Conservation (phyloP, 345 rosid species). For the Clarkia xantiana region DNA sequence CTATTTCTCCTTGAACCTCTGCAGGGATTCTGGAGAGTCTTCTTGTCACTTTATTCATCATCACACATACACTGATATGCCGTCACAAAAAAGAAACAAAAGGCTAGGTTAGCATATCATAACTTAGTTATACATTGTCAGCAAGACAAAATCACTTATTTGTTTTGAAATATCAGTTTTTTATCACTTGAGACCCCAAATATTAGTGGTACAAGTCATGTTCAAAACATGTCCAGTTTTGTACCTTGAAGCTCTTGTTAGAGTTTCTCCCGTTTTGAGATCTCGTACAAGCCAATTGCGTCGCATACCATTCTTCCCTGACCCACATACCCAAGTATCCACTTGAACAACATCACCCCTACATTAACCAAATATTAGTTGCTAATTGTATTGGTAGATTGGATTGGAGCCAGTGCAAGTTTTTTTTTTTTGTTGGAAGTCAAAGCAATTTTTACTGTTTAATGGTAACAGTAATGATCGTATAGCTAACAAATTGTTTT, state of each 20-base stretch:
- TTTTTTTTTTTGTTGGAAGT: too few species aligned
- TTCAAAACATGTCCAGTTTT: neutral
- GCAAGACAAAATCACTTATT: too few species aligned
- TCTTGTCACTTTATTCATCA: slow-evolving; percentile 97
- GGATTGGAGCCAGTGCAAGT: too few species aligned
- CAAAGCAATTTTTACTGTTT: too few species aligned
- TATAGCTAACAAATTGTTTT: too few species aligned
- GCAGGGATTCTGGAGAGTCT: slow-evolving; percentile 83
- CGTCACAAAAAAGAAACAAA: slow-evolving; percentile 10
- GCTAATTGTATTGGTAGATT: too few species aligned
- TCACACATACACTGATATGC: slow-evolving; percentile 85
- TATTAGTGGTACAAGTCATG: neutral
- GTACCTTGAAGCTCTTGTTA: slow-evolving; percentile 41
- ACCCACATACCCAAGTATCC: slow-evolving; percentile 33
- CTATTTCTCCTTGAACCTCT: slow-evolving; percentile 79
- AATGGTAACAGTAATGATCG: too few species aligned
- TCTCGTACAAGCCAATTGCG: slow-evolving; percentile 40
- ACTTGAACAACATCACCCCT: slow-evolving; percentile 45
- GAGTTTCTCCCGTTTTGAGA: slow-evolving; percentile 25
- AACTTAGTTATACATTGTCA: too few species aligned
- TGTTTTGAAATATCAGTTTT: too few species aligned
- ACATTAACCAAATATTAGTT: neutral
- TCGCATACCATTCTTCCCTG: slow-evolving; percentile 42
- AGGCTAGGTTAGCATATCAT: too few species aligned
- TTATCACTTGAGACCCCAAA: too few species aligned